A percentile compares a stretch with the other conserved stretches of the same genome.
Evolutionary conservation across 768 basidiomycete genomes (phyloP).

Genomic region (Agaricus sinodeliciosus): DNA sequence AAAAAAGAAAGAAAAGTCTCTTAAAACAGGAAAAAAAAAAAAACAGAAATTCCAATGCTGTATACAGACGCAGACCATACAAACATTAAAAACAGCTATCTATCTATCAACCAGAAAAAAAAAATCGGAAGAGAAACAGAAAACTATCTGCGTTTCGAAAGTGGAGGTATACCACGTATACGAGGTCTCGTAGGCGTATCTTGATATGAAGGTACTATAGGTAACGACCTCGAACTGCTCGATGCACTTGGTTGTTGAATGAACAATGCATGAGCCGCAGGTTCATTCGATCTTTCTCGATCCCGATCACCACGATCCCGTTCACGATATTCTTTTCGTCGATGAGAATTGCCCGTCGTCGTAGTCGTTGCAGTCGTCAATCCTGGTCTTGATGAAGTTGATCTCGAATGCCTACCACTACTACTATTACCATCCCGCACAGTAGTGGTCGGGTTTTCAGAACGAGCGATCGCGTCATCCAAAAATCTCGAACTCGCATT

Average conservation of each 20-base stretch:
- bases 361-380: too few species aligned
- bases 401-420: too few species aligned
- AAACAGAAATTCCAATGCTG: neutral
- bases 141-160: neutral
- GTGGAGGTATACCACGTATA: constrained; percentile 26
- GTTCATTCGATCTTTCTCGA: neutral
- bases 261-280: neutral
- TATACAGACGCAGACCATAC: too few species aligned
- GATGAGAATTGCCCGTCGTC: neutral
- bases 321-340: neutral
- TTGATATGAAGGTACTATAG: constrained; percentile 23
- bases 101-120: too few species aligned
- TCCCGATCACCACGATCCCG: neutral
- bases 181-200: constrained; percentile 63
- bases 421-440: too few species aligned
- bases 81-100: too few species aligned
- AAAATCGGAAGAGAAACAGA: neutral
- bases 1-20: neutral
- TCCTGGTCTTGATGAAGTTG: too few species aligned
- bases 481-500: neutral
- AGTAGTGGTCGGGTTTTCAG: too few species aligned
- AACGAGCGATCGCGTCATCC: neutral
- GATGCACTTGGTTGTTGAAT: neutral
- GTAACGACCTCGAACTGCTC: constrained; percentile 6
- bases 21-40: too few species aligned